These are phyloP conservation scores for Daldinia loculata DNA, from an alignment of 495 filamentous ascomycete genomes.

Conservation along the genomic window DNA sequence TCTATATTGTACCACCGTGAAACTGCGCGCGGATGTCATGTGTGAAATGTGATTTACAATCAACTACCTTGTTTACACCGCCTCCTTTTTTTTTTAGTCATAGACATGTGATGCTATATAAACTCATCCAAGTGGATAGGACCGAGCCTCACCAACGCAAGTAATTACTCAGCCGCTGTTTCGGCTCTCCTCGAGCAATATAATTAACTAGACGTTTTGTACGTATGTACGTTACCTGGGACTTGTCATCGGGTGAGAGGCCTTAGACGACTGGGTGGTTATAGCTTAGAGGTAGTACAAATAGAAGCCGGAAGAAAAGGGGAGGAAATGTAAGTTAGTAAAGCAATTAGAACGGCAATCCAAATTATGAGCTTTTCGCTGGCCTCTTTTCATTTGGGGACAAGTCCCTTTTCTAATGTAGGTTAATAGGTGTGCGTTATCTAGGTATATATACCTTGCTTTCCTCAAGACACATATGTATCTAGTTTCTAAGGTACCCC, in stretches of 20 bases:
- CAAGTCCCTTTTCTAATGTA: neutral
- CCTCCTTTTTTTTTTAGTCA: neutral
- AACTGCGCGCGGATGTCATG: neutral
- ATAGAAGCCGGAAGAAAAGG: neutral
- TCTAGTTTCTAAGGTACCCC: neutral
- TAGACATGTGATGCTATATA: neutral
- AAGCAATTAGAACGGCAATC: neutral
- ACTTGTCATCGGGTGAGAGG: neutral
- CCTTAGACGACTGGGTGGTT: neutral
- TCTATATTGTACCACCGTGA: neutral
- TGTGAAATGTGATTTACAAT: neutral
- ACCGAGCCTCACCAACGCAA: neutral
- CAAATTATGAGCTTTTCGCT: neutral
- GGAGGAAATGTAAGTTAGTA: neutral
- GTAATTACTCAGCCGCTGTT: neutral
- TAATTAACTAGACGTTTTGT: neutral
- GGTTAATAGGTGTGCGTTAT: neutral
- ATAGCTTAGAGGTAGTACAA: neutral
- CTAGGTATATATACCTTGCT: neutral
- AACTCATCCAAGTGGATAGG: neutral
- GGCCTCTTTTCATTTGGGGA: neutral
- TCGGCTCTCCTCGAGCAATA: neutral
- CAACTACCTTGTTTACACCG: neutral
- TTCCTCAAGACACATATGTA: no score
- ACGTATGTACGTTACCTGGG: neutral